phyloP scores from a whole-genome alignment of 768 basidiomycete species.

The Lentinula lateritia region DNA sequence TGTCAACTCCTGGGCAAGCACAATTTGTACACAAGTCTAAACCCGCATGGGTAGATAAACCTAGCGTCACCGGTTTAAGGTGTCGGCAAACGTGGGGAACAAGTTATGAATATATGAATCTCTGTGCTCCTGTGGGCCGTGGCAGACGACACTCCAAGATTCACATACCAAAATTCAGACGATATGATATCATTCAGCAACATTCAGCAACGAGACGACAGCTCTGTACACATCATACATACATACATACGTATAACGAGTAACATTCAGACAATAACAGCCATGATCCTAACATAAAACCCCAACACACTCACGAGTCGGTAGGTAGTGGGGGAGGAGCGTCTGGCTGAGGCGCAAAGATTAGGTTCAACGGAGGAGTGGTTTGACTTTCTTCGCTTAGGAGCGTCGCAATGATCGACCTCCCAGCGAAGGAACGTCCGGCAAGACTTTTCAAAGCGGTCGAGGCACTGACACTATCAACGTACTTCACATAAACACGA shows the following conservation, averaged over 20 bases:
- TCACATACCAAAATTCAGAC: too few species aligned
- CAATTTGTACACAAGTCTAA: too few species aligned
- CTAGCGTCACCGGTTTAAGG: too few species aligned
- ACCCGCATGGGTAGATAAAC: too few species aligned
- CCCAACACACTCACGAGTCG: neutral
- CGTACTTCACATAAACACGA: slow-evolving; percentile 91
- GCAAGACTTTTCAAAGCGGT: slow-evolving; percentile 82
- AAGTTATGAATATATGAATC: too few species aligned
- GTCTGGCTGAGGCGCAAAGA: slow-evolving; percentile 68
- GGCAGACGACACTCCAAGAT: too few species aligned
- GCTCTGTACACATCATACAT: neutral
- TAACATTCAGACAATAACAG: neutral
- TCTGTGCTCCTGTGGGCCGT: too few species aligned
- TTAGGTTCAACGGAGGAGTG: slow-evolving; percentile 74
- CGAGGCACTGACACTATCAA: slow-evolving; percentile 52
- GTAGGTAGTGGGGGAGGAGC: slow-evolving; percentile 2
- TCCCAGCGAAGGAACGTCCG: slow-evolving; percentile 81
- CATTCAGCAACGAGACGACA: neutral
- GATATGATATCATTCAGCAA: neutral
- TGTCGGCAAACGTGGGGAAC: too few species aligned
- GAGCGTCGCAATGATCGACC: slow-evolving; percentile 83
- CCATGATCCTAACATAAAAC: neutral
- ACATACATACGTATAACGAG: neutral
- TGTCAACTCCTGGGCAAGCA: too few species aligned
- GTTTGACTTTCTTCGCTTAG: slow-evolving; percentile 81